phyloP scores from a whole-genome alignment of 768 basidiomycete species.

The Fibroporia radiculosa region DNA sequence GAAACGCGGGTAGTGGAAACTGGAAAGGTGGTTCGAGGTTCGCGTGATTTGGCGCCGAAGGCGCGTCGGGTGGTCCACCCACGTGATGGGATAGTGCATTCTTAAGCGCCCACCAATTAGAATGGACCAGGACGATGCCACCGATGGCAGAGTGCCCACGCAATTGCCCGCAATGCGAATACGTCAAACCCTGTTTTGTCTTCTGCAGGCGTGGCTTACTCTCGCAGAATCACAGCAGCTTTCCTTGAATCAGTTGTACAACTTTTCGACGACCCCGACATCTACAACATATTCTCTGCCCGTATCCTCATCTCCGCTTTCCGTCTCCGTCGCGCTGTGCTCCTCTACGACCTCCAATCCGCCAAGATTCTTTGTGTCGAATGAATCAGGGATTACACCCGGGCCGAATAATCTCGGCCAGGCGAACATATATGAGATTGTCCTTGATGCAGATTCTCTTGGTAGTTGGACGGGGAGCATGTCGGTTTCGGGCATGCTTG shows the following conservation, averaged over 20 bases:
- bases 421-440: conserved; percentile 40
- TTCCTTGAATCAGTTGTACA: conserved; percentile 11
- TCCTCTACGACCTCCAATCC: conserved; percentile 13
- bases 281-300: conserved; percentile 23
- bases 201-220: conserved; percentile 13
- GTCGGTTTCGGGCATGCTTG: conserved; percentile 42
- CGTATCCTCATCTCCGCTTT: conserved; percentile 15
- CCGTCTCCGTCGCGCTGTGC: conserved; percentile 28
- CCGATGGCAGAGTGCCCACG: no score
- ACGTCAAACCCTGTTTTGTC: conserved; percentile 12
- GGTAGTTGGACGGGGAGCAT: conserved; percentile 46
- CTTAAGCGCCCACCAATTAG: background rate
- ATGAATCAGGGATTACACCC: conserved; percentile 29
- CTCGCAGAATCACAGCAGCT: conserved; percentile 13
- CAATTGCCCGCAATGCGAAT: conserved; percentile 13
- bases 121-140: background rate
- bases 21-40: background rate
- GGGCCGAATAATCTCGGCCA: conserved; percentile 27
- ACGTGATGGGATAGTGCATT: background rate
- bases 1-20: no score
- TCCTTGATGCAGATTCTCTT: conserved; percentile 32
- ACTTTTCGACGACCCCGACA: conserved; percentile 9
- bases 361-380: conserved; percentile 56
- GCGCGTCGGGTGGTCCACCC: background rate
- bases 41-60: no score